Evolutionary conservation across 148 eudicot species (phyloP), one percentile per base, ranked within the genome.

Genomic region (Nepenthes mirabilis): DNA sequence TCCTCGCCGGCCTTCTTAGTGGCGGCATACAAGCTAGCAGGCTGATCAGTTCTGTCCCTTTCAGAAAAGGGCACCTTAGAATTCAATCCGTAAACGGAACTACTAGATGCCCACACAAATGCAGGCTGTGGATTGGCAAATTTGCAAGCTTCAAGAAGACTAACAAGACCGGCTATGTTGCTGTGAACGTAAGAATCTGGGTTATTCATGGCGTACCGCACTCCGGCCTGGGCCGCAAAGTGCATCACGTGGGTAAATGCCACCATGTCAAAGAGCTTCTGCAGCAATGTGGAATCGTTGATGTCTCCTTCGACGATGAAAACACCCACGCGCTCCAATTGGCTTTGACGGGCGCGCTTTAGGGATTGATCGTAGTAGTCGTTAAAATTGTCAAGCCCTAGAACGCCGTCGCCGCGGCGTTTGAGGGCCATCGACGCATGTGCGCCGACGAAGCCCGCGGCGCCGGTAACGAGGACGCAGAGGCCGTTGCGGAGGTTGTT

Each of bases 1-100:
- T 77, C 94, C 47, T 86, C 94, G n/a, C 85, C 94, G 1, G 94
- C 94, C 47, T 83, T 86, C 67, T 86, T 86, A 0, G 88, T 83
- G 2, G 94, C 94, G 10, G 94, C 94, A 64, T 83, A 86, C 2
- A 86, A 63, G 59, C 94, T 86, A 14, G 94, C 94, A 11, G 88
- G 94, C 9, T 73, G 82, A 65, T 86, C 94, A 5, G 84, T 83
- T 6, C 86, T 37, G 54, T 86, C 88, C 9, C 73, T 79, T 12
- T 86, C 94, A 0, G 86, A 83, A 59, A 86, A 86, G 9, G 88
- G 94, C 0, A 83, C 88, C 47, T 79, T 79, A 0, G 84, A 72
- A 73, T 86, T 86, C 58, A 86, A 68, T 33, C 88, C 94, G 45
- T 86, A 86, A 35, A 86, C 94, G 1, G 88, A 83, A 62, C 94